Conservation (phyloP, 78 protist genomes). For the Dictyostelium firmibasis region DNA sequence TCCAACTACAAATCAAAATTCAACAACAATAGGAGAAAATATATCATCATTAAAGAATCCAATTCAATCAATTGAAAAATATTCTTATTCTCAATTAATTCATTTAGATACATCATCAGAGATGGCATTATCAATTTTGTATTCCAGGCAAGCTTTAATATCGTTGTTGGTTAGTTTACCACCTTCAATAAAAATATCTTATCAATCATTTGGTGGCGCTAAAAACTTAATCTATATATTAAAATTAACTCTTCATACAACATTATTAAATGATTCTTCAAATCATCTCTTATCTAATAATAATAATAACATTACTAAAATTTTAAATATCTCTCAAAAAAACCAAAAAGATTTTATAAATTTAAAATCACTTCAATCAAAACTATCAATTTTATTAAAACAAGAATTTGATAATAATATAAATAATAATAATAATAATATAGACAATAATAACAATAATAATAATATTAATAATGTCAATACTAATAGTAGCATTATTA, state of each 20-base stretch:
- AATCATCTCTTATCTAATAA: neutral
- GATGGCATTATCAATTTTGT: constrained; percentile 62
- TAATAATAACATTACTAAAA: constrained; percentile 17
- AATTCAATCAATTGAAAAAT: constrained; percentile 47
- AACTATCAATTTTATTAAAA: constrained; percentile 2
- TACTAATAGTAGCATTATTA: neutral
- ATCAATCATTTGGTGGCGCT: constrained; percentile 61
- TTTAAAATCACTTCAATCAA: constrained; percentile 33
- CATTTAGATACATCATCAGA: constrained; percentile 52
- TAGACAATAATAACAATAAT: neutral
- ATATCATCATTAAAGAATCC: constrained; percentile 18
- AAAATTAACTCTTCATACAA: constrained; percentile 30
- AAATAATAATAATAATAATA: neutral
- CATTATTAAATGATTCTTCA: constrained; percentile 12
- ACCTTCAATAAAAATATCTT: neutral
- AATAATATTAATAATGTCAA: neutral
- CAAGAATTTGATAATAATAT: constrained; percentile 7
- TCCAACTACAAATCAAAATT: neutral
- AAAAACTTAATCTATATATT: constrained; percentile 58
- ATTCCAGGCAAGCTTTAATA: constrained; percentile 41
- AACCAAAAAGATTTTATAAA: constrained; percentile 26
- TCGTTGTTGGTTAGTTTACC: constrained; percentile 46
- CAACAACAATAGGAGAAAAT: neutral
- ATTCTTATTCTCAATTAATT: constrained; percentile 17
- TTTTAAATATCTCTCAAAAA: neutral